phyloP scores from a whole-genome alignment of 2,329 filamentous ascomycete species.

The Colletotrichum gloeosporioides region DNA sequence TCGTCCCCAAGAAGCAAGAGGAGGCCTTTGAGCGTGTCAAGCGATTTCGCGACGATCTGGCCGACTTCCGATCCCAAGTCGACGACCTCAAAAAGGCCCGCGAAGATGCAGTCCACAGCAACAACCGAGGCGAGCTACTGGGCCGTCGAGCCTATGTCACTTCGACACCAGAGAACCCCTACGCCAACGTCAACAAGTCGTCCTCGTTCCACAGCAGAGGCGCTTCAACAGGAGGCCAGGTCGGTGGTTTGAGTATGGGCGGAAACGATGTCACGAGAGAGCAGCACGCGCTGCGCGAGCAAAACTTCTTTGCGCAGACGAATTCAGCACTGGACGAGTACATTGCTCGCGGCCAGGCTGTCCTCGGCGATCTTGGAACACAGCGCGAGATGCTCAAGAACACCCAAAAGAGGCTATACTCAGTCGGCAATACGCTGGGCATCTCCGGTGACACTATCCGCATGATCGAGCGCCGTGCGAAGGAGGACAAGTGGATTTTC shows the following conservation, averaged over 20 bases:
- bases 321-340: slow-evolving; percentile 92
- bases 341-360: slow-evolving; percentile 86
- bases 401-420: slow-evolving; percentile 90
- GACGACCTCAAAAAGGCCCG: slow-evolving; percentile 77
- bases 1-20: slow-evolving; percentile 88
- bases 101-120: slow-evolving; percentile 72
- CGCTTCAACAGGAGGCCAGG: slow-evolving; percentile 38
- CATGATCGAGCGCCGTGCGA: slow-evolving; percentile 91
- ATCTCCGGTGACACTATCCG: slow-evolving; percentile 95
- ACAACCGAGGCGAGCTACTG: slow-evolving; percentile 80
- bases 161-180: slow-evolving; percentile 86
- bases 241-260: slow-evolving; percentile 49
- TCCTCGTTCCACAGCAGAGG: slow-evolving; percentile 46
- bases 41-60: slow-evolving; percentile 82
- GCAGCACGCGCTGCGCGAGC: slow-evolving; percentile 84
- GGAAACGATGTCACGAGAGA: slow-evolving; percentile 74
- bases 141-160: slow-evolving; percentile 86
- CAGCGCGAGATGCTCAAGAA: slow-evolving; percentile 95
- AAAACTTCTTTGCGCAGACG: slow-evolving; percentile 83
- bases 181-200: slow-evolving; percentile 62
- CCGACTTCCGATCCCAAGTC: slow-evolving; percentile 80
- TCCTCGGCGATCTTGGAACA: slow-evolving; percentile 85
- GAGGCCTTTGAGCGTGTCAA: slow-evolving; percentile 87
- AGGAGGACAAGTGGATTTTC: slow-evolving; percentile 98
- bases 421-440: slow-evolving; percentile 90